Evolutionary conservation across 2,329 filamentous ascomycete species (phyloP), one percentile per base, ranked within the genome.

Genomic region (Aureobasidium musti): DNA sequence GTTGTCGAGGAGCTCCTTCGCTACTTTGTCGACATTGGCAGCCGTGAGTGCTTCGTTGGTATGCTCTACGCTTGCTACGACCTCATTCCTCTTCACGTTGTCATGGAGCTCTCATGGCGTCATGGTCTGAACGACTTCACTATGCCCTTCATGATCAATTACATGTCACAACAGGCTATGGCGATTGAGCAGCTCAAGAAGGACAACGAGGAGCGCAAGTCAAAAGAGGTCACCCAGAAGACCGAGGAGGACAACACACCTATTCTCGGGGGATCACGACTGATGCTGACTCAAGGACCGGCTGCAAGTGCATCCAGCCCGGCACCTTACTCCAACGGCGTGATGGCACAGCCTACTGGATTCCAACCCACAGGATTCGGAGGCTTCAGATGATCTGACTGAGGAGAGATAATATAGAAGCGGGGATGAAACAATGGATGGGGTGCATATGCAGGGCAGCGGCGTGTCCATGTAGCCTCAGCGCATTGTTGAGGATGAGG

Each of bases 61-160:
- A 99, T 99, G 93, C 86, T 99, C 57, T 99, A 99, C 77, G 90
- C 96, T 63, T 99, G 95, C 84, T 97, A 99, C 80, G 95, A 98
- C 68, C 89, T 99, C 69, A 93, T 99, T 72, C 91, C 92, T 21
- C 90, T 96, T 3, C 92, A 98, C 75, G 84, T 96, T 63, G 90
- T 99, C 67, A 87, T 99, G 79, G 95, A 99, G 82, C 86, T 99
- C 67, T 98, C 95, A 68, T 99, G 95, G 95, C 94, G 95, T 73
- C 85, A 97, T 77, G 92, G 92, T 68, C 89, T 99, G 45, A 88
- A 89, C 74, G 95, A 99, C 82, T 99, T 97, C 81, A 96, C 93
- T 56, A 99, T 99, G 96, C 95, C 95, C 21, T 99, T 96, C 84
- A 96, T 99, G 92, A 98, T 99, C 86, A 99, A 98, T 82, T 90